Evolutionary conservation across 2,329 filamentous ascomycete genomes (phyloP).

Genomic region (Cryphonectria japonica): DNA sequence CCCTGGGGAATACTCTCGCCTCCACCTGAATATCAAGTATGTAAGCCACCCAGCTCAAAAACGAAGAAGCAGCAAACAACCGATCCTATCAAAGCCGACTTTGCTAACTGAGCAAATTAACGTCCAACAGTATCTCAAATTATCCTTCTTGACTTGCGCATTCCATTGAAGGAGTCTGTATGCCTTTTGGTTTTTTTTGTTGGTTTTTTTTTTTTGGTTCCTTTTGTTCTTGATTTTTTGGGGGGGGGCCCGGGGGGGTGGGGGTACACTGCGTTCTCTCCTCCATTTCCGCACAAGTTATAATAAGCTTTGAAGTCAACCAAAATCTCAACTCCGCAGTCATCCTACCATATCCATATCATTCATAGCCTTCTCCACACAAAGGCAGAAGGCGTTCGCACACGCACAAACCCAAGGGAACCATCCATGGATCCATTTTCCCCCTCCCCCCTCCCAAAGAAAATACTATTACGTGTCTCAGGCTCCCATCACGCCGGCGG

Average conservation of each 20-base stretch:
- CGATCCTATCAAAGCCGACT: background rate
- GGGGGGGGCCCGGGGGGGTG: too few relatives aligned
- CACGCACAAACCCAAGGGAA: background rate
- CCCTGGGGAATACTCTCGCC: background rate
- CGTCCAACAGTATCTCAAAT: background rate
- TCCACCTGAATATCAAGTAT: background rate
- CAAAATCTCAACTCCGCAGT: background rate
- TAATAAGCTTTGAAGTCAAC: background rate
- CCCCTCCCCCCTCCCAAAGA: too few relatives aligned
- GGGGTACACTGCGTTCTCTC: too few relatives aligned
- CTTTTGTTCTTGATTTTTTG: too few relatives aligned
- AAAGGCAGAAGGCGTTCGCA: background rate
- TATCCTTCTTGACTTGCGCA: background rate
- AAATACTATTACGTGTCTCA: background rate
- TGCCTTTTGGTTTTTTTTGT: background rate
- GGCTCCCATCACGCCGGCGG: constrained; percentile 27
- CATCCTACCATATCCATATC: background rate
- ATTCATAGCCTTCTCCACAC: background rate
- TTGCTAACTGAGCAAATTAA: background rate
- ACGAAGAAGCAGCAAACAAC: background rate
- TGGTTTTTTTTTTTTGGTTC: background rate
- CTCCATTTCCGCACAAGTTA: background rate
- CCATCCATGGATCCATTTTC: background rate
- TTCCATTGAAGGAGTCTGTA: too few relatives aligned
- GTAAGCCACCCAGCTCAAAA: background rate